Percentiles rank a stretch among this genome's conserved stretches.
Evolutionary conservation across 1,284 basidiomycete genomes (phyloP).

Genomic region (Trametes hirsuta): DNA sequence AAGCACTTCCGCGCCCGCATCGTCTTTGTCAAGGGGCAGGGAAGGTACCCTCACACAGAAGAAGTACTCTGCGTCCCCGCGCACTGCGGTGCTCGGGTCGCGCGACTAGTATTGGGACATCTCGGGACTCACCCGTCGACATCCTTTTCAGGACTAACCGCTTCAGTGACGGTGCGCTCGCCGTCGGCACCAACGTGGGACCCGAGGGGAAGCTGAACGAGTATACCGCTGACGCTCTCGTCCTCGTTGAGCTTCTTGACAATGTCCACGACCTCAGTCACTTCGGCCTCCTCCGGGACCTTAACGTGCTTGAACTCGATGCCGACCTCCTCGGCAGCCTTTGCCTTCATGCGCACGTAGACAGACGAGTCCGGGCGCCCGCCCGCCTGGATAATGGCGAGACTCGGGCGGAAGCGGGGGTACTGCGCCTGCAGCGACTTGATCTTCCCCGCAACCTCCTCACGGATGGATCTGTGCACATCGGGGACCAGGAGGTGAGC

Average conservation of each 20-base stretch:
- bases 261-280: constrained; percentile 77
- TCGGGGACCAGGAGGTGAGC: constrained; percentile 1
- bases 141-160: constrained; percentile 94
- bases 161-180: constrained; percentile 92
- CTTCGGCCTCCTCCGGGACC: constrained; percentile 73
- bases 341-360: constrained; percentile 98
- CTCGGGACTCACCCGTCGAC: constrained; percentile 80
- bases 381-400: constrained; percentile 96
- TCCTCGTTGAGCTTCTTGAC: constrained; percentile 89
- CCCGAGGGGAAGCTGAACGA: constrained; percentile 97
- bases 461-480: constrained; percentile 72
- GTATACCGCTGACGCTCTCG: constrained; percentile 83
- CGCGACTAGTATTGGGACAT: no score
- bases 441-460: constrained; percentile 72
- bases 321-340: constrained; percentile 94
- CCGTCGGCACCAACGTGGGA: constrained; percentile 83
- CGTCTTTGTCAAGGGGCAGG: no score
- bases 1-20: no score
- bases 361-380: constrained; percentile 87
- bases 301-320: constrained; percentile 87
- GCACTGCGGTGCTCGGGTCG: no score
- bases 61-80: no score
- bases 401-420: constrained; percentile 87
- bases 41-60: no score
- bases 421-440: constrained; percentile 59